Evolutionary conservation across 2,329 filamentous ascomycete genomes (phyloP).

Genomic region (Alternaria dauci): DNA sequence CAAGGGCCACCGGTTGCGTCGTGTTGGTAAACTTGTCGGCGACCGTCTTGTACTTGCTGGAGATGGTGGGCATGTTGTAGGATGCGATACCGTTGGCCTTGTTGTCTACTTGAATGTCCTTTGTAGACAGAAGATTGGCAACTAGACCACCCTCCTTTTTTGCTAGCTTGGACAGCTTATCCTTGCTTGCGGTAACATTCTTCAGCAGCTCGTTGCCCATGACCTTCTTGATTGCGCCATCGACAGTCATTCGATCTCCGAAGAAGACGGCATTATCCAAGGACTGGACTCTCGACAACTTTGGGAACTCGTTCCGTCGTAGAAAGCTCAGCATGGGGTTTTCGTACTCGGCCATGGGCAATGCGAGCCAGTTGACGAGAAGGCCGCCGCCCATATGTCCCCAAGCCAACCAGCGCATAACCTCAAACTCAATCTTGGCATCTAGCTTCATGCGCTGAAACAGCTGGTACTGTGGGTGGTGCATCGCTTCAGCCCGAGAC

Average conservation of each 20-base stretch:
- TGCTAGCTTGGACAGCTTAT: conserved; percentile 66
- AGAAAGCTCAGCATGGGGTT: conserved; percentile 76
- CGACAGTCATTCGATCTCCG: conserved; percentile 66
- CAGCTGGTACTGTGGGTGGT: conserved; percentile 78
- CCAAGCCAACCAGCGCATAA: conserved; percentile 92
- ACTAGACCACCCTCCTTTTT: conserved; percentile 65
- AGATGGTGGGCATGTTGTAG: conserved; percentile 72
- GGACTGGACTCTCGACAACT: conserved; percentile 76
- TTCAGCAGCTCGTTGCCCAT: conserved; percentile 63
- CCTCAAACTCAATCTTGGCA: conserved; percentile 58
- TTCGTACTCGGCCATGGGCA: conserved; percentile 82
- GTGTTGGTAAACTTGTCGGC: conserved; percentile 66
- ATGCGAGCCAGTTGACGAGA: conserved; percentile 77
- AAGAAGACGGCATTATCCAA: conserved; percentile 77
- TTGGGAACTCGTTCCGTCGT: conserved; percentile 76
- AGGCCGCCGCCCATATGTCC: conserved; percentile 87
- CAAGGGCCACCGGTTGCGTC: conserved; percentile 67
- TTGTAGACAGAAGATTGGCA: conserved; percentile 61
- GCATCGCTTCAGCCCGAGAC: conserved; percentile 79
- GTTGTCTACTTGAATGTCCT: conserved; percentile 71
- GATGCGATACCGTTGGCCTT: conserved; percentile 75
- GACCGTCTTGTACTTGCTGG: conserved; percentile 70
- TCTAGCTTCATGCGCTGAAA: conserved; percentile 63
- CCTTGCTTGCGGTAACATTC: conserved; percentile 64
- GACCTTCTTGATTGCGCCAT: conserved; percentile 54